A percentile compares a stretch with the other conserved stretches of the same genome.
These are phyloP conservation scores for Alternaria triticina DNA, from an alignment of 2,329 filamentous ascomycete genomes.

Conservation along the genomic window DNA sequence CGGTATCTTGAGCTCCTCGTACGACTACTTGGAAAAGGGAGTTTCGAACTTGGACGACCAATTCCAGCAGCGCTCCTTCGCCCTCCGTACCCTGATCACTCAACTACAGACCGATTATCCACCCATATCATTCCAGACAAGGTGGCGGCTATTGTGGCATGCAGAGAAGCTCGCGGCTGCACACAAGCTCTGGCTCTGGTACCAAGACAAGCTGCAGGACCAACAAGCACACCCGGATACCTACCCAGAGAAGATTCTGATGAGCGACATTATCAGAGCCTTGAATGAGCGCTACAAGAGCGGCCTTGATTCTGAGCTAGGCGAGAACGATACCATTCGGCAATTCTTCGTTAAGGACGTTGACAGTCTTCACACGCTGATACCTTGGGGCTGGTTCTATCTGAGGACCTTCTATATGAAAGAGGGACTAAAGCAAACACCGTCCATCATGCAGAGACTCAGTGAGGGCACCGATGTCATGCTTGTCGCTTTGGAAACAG, in stretches of 20 bases:
- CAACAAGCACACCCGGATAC: constrained; percentile 68
- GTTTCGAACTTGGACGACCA: constrained; percentile 83
- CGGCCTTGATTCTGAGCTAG: constrained; percentile 65
- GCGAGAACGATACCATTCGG: constrained; percentile 80
- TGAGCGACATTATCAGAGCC: constrained; percentile 75
- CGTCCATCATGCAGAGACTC: constrained; percentile 52
- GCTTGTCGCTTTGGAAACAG: constrained; percentile 66
- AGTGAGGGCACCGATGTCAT: constrained; percentile 79
- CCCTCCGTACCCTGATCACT: constrained; percentile 75
- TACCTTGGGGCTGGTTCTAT: constrained; percentile 73
- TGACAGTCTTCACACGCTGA: constrained; percentile 72
- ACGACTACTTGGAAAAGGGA: constrained; percentile 73
- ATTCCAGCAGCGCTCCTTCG: constrained; percentile 73
- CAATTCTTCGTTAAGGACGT: constrained; percentile 78
- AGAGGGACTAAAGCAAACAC: constrained; percentile 65
- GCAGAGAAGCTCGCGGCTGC: constrained; percentile 90
- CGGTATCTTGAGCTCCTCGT: constrained; percentile 80
- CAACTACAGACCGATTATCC: constrained; percentile 71
- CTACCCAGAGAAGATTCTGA: constrained; percentile 69
- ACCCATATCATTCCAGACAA: constrained; percentile 69
- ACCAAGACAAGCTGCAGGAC: constrained; percentile 74
- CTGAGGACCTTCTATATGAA: constrained; percentile 77
- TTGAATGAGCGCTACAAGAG: constrained; percentile 80
- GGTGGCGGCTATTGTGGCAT: constrained; percentile 84
- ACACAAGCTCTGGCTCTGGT: constrained; percentile 77